Percentiles rank a stretch among this genome's conserved stretches.
These are phyloP conservation scores for Phialophora expanda DNA, from an alignment of 2,329 filamentous ascomycete species.

Conservation along the genomic window DNA sequence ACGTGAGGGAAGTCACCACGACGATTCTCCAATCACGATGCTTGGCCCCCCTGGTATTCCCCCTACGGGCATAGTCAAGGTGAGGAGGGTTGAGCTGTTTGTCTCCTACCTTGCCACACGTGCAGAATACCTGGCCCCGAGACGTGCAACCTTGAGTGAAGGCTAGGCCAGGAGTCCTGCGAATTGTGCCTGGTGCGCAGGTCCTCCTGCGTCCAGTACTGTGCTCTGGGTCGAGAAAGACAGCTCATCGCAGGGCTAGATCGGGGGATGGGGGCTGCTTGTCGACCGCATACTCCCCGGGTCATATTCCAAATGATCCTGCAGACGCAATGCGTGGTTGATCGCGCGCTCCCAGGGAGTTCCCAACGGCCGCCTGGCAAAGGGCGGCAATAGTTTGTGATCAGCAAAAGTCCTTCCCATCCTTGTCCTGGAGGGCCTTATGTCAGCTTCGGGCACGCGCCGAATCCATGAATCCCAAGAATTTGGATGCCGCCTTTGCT, in stretches of 20 bases:
- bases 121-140: background rate
- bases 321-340: slow-evolving; percentile 22
- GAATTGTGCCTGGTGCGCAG: background rate
- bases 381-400: slow-evolving; percentile 10
- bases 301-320: slow-evolving; percentile 33
- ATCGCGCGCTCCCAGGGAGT: slow-evolving; percentile 14
- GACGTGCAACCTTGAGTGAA: background rate
- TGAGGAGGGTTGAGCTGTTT: background rate
- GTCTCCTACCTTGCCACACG: background rate
- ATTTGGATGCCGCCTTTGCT: slow-evolving; percentile 9
- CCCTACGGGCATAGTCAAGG: slow-evolving; percentile 4
- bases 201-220: slow-evolving; percentile 3
- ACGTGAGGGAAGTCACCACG: background rate
- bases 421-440: slow-evolving; percentile 14
- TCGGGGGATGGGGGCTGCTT: slow-evolving; percentile 3
- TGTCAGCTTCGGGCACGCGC: slow-evolving; percentile 22
- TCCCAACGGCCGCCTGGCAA: slow-evolving; percentile 8
- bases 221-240: background rate
- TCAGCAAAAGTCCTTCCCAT: slow-evolving; percentile 21
- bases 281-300: slow-evolving; percentile 18
- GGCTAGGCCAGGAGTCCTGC: background rate
- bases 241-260: slow-evolving; percentile 18
- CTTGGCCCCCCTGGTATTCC: slow-evolving; percentile 8
- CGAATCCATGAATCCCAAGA: slow-evolving; percentile 14
- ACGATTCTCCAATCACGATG: slow-evolving; percentile 11